A percentile compares a stretch with the other conserved stretches of the same genome.
Conservation (phyloP, 1,284 basidiomycete species). For the Rhizopogon parksii region DNA sequence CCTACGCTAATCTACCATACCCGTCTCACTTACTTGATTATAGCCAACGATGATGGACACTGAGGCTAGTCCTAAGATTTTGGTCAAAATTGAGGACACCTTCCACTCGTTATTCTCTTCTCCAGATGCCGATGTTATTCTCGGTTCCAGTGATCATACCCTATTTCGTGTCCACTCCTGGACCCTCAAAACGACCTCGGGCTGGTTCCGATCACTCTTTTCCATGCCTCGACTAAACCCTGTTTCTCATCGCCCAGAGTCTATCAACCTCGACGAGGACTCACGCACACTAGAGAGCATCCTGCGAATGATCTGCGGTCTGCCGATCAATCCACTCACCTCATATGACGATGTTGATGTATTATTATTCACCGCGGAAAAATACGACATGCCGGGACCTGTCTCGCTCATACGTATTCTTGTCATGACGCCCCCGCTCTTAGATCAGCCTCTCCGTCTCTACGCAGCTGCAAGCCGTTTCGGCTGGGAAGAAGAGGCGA, state of each 20-base stretch:
- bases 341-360: constrained; percentile 48
- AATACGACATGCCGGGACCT: constrained; percentile 62
- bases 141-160: constrained; percentile 37
- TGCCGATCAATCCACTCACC: constrained; percentile 42
- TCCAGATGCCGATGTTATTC: constrained; percentile 43
- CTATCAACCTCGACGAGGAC: constrained; percentile 53
- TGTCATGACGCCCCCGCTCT: constrained; percentile 41
- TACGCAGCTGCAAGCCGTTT: constrained; percentile 52
- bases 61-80: not conserved
- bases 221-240: constrained; percentile 41
- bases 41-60: not conserved
- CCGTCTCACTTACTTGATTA: not conserved
- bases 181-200: constrained; percentile 55
- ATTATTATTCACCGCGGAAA: constrained; percentile 54
- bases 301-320: constrained; percentile 53
- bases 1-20: not conserved
- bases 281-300: constrained; percentile 44
- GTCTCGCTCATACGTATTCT: constrained; percentile 49
- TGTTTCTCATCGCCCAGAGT: constrained; percentile 14
- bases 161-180: constrained; percentile 53
- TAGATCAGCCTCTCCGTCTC: constrained; percentile 46
- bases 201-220: constrained; percentile 56
- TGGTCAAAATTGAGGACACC: not conserved
- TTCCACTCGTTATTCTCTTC: constrained; percentile 43
- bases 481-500: constrained; percentile 49